Percentiles rank a stretch among this genome's conserved stretches.
Conservation (phyloP, 2,329 filamentous ascomycete species). For the Aspergillus ochraceoroseus region DNA sequence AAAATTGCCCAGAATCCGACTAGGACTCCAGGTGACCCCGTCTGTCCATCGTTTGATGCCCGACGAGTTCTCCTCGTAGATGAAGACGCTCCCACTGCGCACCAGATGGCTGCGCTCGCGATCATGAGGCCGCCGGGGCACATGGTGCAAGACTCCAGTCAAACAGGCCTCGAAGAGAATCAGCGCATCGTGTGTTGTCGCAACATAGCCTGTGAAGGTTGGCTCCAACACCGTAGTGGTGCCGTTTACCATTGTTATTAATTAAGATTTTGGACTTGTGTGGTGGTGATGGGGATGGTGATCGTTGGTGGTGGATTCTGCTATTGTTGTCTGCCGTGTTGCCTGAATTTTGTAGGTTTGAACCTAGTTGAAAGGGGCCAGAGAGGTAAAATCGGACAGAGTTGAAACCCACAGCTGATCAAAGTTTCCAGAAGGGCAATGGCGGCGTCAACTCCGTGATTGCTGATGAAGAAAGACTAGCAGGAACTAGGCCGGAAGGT, state of each 20-base stretch:
- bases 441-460: no score
- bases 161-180: constrained; percentile 76
- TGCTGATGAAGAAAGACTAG: no score
- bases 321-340: constrained; percentile 29
- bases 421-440: no score
- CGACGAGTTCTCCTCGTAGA: constrained; percentile 85
- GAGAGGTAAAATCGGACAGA: constrained; percentile 11
- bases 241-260: constrained; percentile 40
- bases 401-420: constrained; percentile 20
- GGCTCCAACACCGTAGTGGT: constrained; percentile 52
- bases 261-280: no score
- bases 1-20: constrained; percentile 77
- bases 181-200: constrained; percentile 69
- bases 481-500: no score
- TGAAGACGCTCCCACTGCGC: constrained; percentile 77
- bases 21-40: constrained; percentile 85
- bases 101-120: constrained; percentile 73
- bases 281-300: no score
- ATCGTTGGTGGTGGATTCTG: constrained; percentile 42
- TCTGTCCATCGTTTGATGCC: constrained; percentile 95
- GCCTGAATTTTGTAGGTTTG: constrained; percentile 6
- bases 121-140: constrained; percentile 79
- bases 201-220: constrained; percentile 63
- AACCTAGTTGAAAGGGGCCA: constrained; percentile 16
- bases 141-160: constrained; percentile 64